Conservation (phyloP, 1,284 basidiomycete species). For the Sporisorium scitamineum region DNA sequence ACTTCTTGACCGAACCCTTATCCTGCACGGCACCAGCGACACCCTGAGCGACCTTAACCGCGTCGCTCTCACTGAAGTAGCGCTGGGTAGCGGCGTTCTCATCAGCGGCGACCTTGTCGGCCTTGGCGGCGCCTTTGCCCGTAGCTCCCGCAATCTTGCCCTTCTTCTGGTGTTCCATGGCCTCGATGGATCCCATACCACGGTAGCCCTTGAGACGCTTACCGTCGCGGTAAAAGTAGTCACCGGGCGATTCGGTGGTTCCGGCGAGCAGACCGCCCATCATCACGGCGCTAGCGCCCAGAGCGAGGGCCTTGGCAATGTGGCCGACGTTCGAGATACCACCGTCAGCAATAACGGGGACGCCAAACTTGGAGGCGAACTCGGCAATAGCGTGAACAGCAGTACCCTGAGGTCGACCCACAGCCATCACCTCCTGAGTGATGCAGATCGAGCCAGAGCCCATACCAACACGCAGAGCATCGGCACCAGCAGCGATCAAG, state of each 20-base stretch:
- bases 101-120: constrained; percentile 72
- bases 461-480: constrained; percentile 95
- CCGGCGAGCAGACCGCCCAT: constrained; percentile 97
- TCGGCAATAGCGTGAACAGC: constrained; percentile 95
- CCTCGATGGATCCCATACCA: constrained; percentile 85
- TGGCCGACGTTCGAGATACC: constrained; percentile 96
- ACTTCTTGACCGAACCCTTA: constrained; percentile 88
- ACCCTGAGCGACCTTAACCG: constrained; percentile 92
- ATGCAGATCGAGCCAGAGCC: constrained; percentile 98
- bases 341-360: constrained; percentile 98
- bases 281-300: constrained; percentile 97
- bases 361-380: constrained; percentile 91
- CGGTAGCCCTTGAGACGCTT: constrained; percentile 99
- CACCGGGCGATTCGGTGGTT: constrained; percentile 95
- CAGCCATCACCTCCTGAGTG: constrained; percentile 99
- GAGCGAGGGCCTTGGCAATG: constrained; percentile 93
- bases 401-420: constrained; percentile 95
- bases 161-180: constrained; percentile 68
- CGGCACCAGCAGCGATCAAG: constrained; percentile 93
- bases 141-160: constrained; percentile 66
- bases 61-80: constrained; percentile 95
- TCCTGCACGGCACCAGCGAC: constrained; percentile 97
- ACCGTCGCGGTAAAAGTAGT: constrained; percentile 99
- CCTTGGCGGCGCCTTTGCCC: constrained; percentile 72
- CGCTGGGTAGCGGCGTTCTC: constrained; percentile 92